Evolutionary conservation across 2,329 filamentous ascomycete genomes (phyloP).

Genomic region (Calonectria multiphialidica): DNA sequence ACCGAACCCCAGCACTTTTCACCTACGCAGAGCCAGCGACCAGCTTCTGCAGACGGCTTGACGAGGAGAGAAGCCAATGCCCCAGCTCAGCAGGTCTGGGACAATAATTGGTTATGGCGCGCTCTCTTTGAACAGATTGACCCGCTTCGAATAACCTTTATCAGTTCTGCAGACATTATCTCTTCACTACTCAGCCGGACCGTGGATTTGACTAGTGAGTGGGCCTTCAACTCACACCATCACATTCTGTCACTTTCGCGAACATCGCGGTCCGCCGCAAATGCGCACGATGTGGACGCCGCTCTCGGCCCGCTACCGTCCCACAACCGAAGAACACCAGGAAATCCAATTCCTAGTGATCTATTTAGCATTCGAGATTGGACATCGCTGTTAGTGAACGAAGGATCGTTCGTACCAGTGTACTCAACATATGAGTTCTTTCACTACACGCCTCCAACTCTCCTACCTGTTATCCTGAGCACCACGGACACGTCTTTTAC

Average conservation of each 20-base stretch:
- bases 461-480: slow-evolving; percentile 66
- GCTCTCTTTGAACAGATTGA: slow-evolving; percentile 66
- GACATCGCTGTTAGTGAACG: slow-evolving; percentile 76
- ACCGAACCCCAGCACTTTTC: slow-evolving; percentile 15
- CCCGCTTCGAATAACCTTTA: slow-evolving; percentile 65
- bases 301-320: slow-evolving; percentile 26
- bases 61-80: slow-evolving; percentile 36
- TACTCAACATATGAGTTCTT: slow-evolving; percentile 82
- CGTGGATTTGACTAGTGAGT: slow-evolving; percentile 68
- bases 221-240: slow-evolving; percentile 73
- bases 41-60: background rate
- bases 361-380: slow-evolving; percentile 74
- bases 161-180: slow-evolving; percentile 73
- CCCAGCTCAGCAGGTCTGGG: slow-evolving; percentile 28
- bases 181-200: slow-evolving; percentile 70
- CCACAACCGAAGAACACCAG: slow-evolving; percentile 9
- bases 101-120: slow-evolving; percentile 66
- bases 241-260: slow-evolving; percentile 69
- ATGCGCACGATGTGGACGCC: background rate
- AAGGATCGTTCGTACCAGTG: slow-evolving; percentile 79
- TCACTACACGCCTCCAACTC: slow-evolving; percentile 71
- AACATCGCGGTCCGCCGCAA: background rate
- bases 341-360: slow-evolving; percentile 43
- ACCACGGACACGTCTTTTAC: slow-evolving; percentile 54
- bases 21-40: background rate